phyloP scores from a whole-genome alignment of 306 rosid species.

The Rosa multiflora region DNA sequence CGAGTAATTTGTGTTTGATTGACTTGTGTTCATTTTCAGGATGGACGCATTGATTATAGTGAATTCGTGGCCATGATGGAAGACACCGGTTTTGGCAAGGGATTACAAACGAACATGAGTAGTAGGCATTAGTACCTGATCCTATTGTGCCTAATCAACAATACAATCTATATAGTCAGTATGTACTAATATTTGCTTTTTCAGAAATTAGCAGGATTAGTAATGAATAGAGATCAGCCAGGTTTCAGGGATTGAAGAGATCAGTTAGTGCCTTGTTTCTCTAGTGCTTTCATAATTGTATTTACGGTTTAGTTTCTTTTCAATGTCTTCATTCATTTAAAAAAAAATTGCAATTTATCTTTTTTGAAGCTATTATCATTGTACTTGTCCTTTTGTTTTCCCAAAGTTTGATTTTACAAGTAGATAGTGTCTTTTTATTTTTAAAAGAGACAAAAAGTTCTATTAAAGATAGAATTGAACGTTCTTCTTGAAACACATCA shows the following conservation, averaged over 20 bases:
- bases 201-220: constrained; percentile 31
- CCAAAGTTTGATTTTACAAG: not conserved
- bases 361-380: not conserved
- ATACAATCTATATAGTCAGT: constrained; percentile 26
- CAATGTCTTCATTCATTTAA: constrained; percentile 24
- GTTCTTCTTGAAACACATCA: too few species aligned
- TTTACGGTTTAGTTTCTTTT: constrained; percentile 28
- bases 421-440: not conserved
- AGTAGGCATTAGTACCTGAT: constrained; percentile 27
- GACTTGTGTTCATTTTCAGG: constrained; percentile 50
- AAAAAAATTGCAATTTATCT: constrained; percentile 22
- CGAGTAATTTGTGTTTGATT: not conserved
- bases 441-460: too few species aligned
- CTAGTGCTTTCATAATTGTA: constrained; percentile 32
- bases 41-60: constrained; percentile 90
- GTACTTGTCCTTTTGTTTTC: not conserved
- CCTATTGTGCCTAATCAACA: constrained; percentile 29
- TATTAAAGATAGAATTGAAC: too few species aligned
- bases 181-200: constrained; percentile 37
- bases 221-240: constrained; percentile 36
- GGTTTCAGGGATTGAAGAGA: constrained; percentile 33
- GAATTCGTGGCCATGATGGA: constrained; percentile 98
- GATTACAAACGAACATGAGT: constrained; percentile 35
- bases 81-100: constrained; percentile 67
- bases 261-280: constrained; percentile 31